Base-by-base conservation (phyloP, 2,329 filamentous ascomycete genomes). In the Rhinocladiella similis region DNA sequence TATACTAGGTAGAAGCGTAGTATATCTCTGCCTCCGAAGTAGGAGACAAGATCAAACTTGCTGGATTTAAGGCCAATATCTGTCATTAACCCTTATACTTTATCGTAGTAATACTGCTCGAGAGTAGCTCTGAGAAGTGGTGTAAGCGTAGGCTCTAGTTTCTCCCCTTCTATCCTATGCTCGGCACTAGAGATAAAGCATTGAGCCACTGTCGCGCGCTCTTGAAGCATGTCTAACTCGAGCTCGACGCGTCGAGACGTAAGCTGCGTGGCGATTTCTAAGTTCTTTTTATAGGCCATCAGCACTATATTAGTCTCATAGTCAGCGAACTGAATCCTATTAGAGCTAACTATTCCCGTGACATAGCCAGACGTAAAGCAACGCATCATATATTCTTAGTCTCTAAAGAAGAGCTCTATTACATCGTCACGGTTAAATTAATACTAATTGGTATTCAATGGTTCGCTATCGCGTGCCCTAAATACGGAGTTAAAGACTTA, bases 271-370 rank as follows among this genome's bases (percentile, higher is more conserved):
- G 43, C 12, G 20, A 47, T 25, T 13, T 47, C 16, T 9, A 47
- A 7, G 43, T 20, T 9, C 25, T 47, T 47, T 25, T 47, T 20
- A 20, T 25, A 22, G 16, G 43, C 43, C 43, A 47, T 47, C 20
- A 47, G 43, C 43, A 47, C 43, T 12, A 47, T 47, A n/a, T 47
- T 47, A 20, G 43, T 25, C 22, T 47, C 43, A 22, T 47, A 47
- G 20, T 47, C 43, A 20, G 43, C 43, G 22, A 47, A 47, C n/a
- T 20, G n/a, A n/a, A 22, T 22, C 12, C 43, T 20, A 22, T 47
- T 20, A 10, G 43, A 20, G 16, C 43, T 20, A n/a, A 47, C 43
- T n/a, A 20, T 47, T 25, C 22, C 16, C 43, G 16, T 19, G 7
- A 47, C 43, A 25, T 47, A 25, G 43, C n/a, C 20, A 20, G 43